Conservation (phyloP, 1,139 yeast genomes). For the Saccharomycopsis hybrid region DNA sequence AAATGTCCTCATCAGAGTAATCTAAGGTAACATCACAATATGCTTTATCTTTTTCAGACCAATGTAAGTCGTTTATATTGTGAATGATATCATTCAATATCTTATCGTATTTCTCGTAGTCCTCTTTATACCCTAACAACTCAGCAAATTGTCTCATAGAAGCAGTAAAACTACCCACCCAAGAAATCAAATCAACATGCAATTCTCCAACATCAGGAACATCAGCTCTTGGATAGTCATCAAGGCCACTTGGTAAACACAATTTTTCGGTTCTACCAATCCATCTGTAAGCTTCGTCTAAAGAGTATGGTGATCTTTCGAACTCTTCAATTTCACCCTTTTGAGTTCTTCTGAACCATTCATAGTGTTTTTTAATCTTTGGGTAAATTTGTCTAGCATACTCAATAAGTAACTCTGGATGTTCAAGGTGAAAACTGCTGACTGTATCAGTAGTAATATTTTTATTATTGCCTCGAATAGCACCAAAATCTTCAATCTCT, state of each 20-base stretch:
- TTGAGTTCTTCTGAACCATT: conserved; percentile 83
- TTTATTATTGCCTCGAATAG: conserved; percentile 27
- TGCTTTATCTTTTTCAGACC: conserved; percentile 62
- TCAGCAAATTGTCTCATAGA: conserved; percentile 72
- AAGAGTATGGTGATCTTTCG: conserved; percentile 48
- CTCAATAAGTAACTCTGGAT: conserved; percentile 54
- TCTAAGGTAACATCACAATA: conserved; percentile 84
- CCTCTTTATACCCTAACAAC: conserved; percentile 53
- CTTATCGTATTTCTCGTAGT: conserved; percentile 42
- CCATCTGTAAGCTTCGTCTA: conserved; percentile 74
- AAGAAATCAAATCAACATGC: conserved; percentile 80
- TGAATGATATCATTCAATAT: conserved; percentile 51
- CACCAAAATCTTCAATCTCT: conserved; percentile 13
- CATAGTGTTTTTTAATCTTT: conserved; percentile 65
- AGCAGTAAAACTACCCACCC: conserved; percentile 92
- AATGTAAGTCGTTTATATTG: conserved; percentile 69
- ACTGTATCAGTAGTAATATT: conserved; percentile 26
- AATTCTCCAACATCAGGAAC: conserved; percentile 85
- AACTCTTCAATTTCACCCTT: conserved; percentile 68
- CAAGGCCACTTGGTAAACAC: conserved; percentile 89
- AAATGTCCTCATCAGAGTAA: conserved; percentile 56
- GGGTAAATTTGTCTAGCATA: conserved; percentile 72
- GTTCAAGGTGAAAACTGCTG: conserved; percentile 40
- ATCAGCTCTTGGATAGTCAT: conserved; percentile 86
- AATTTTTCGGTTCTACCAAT: conserved; percentile 82